Base-by-base conservation (phyloP, 192 early-diverging fungal species). In the Pilaira anomala region DNA sequence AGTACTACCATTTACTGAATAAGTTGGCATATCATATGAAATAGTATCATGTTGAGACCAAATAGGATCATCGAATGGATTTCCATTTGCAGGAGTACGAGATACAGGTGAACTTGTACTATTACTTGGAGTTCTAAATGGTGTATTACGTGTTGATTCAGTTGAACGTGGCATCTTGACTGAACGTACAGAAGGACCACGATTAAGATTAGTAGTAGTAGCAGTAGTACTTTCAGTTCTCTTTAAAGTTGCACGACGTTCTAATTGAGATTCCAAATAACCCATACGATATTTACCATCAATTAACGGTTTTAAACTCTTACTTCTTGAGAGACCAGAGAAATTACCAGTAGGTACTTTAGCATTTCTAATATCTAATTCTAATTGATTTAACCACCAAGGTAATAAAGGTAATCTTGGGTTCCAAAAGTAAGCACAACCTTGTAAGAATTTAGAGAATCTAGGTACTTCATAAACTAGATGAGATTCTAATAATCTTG, bases 301-400 rank as follows among this genome's bases (percentile, higher is more conserved):
- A 55, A 64, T 63, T 7, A 73, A 72, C 2, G 74, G 68, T 30
- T 71, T 71, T 28, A 69, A 52, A 58, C 74, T 71, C 49, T 76
- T 71, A 22, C 79, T 76, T 2, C 81, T 72, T 41, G 67, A 81
- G 52, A 85, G 67, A 44, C 76, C 83, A 41, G 67, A 36, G 55
- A 76, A 82, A 25, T 60, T 70, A 72, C 77, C 76, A 36, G 76
- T 76, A 12, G 78, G 71, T 12, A 89, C 87, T 72, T 91, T 92
- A 25, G 61, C 60, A 39, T 76, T 71, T 48, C 91, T 91, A 48
- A 97, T 97, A 70, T 92, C 90, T 3, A 68, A 7, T 19, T 59
- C 11, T 9, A 69, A 40, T 21, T 69, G 56, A 16, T 67, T 71
- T 5, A 81, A n/a, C 79, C 79, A 81, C 71, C 77, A 81, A 9